Conservation (phyloP, 1,284 basidiomycete species). For the Ganoderma lingzhi region DNA sequence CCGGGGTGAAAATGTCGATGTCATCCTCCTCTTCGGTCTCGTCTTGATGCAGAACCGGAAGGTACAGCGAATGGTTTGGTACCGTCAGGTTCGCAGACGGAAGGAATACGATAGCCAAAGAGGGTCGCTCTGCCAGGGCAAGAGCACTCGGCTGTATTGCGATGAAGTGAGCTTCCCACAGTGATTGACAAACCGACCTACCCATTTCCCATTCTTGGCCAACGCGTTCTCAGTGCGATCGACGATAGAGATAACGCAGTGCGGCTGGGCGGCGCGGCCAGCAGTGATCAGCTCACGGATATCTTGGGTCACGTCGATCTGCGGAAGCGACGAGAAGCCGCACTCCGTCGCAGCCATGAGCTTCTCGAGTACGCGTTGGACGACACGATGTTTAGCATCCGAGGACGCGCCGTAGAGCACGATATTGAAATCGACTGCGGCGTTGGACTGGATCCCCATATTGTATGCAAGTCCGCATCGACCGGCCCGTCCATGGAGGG, state of each 20-base stretch:
- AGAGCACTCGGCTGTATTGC: slow-evolving; percentile 51
- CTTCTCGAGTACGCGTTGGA: slow-evolving; percentile 60
- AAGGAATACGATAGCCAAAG: slow-evolving; percentile 71
- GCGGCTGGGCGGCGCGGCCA: slow-evolving; percentile 20
- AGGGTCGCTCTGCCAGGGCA: slow-evolving; percentile 51
- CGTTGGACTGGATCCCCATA: slow-evolving; percentile 26
- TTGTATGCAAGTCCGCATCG: slow-evolving; percentile 32
- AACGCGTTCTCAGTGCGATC: slow-evolving; percentile 57
- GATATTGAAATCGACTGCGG: slow-evolving; percentile 57
- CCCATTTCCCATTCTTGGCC: slow-evolving; percentile 44
- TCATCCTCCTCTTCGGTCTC: slow-evolving; percentile 42
- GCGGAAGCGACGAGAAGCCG: slow-evolving; percentile 34
- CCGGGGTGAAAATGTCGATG: slow-evolving; percentile 35
- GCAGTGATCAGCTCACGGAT: slow-evolving; percentile 29
- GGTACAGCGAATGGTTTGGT: slow-evolving; percentile 62
- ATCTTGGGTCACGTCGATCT: slow-evolving; percentile 26
- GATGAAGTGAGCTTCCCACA: slow-evolving; percentile 52
- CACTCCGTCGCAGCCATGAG: slow-evolving; percentile 34
- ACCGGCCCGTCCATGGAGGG: slow-evolving; percentile 47
- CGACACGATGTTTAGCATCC: slow-evolving; percentile 63
- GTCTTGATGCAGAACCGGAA: slow-evolving; percentile 59
- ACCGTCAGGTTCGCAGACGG: slow-evolving; percentile 56
- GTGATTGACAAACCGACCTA: slow-evolving; percentile 51
- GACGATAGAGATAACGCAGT: slow-evolving; percentile 52
- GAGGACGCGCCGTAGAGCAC: slow-evolving; percentile 68